Percentiles rank a stretch among this genome's conserved stretches.
Conservation (phyloP, 1,284 basidiomycete genomes). For the Ceratobasidium sp. region DNA sequence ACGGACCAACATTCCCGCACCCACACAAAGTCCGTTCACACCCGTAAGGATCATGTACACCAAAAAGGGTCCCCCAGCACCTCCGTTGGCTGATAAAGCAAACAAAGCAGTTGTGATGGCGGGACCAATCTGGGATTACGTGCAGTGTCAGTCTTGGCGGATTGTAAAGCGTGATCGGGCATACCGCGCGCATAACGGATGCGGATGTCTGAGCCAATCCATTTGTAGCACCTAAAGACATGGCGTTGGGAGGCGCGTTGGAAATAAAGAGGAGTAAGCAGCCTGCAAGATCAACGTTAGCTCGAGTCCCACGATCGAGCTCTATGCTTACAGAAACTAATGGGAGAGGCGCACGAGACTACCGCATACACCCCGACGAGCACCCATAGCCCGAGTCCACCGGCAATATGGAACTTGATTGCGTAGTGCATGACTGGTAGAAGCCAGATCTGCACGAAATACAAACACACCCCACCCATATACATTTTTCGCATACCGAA, state of each 20-base stretch:
- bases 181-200: constrained; percentile 39
- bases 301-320: not conserved
- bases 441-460: constrained; percentile 25
- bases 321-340: constrained; percentile 17
- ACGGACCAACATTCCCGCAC: constrained; percentile 11
- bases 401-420: constrained; percentile 9
- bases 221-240: constrained; percentile 40
- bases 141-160: not conserved
- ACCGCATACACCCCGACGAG: constrained; percentile 38
- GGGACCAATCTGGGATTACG: constrained; percentile 35
- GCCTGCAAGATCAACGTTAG: constrained; percentile 15
- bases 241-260: constrained; percentile 34
- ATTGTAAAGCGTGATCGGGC: not conserved
- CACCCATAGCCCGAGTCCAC: constrained; percentile 4
- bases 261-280: constrained; percentile 42
- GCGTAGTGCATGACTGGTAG: constrained; percentile 38
- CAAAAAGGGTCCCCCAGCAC: constrained; percentile 16
- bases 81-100: constrained; percentile 36
- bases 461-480: constrained; percentile 27
- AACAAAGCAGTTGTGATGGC: constrained; percentile 41
- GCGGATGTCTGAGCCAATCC: constrained; percentile 41
- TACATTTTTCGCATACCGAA: constrained; percentile 40
- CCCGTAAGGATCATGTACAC: constrained; percentile 37
- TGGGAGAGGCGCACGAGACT: constrained; percentile 16
- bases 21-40: not conserved